Conservation (phyloP, 306 rosid genomes). For the Purshia tridentata region DNA sequence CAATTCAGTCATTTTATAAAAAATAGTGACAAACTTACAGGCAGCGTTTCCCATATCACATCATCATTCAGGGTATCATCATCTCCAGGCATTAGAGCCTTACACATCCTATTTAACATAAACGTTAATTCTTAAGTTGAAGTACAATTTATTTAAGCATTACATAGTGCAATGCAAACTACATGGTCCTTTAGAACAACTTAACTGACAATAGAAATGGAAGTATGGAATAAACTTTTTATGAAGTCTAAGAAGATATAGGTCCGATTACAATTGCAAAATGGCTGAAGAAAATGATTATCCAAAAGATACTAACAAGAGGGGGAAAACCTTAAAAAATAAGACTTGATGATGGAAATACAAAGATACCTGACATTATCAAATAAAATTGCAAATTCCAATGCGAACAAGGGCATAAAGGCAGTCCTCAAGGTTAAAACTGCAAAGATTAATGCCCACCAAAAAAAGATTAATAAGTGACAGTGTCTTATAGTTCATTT, state of each 20-base stretch:
- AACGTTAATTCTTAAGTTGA: slow-evolving; percentile 23
- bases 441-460: slow-evolving; percentile 43
- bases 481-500: background rate
- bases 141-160: background rate
- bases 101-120: slow-evolving; percentile 72
- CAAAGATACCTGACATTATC: slow-evolving; percentile 78
- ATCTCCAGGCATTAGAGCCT: slow-evolving; percentile 92
- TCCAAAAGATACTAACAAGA: background rate
- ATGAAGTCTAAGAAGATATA: background rate
- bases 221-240: background rate
- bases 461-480: slow-evolving; percentile 4
- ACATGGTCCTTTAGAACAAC: background rate
- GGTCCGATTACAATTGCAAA: slow-evolving; percentile 20
- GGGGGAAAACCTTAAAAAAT: background rate
- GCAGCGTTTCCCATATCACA: slow-evolving; percentile 97
- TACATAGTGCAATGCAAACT: slow-evolving; percentile 1
- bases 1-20: slow-evolving; percentile 24
- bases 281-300: slow-evolving; percentile 11
- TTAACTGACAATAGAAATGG: background rate
- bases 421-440: slow-evolving; percentile 78
- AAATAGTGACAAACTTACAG: slow-evolving; percentile 62
- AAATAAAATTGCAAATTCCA: slow-evolving; percentile 70
- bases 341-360: background rate
- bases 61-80: slow-evolving; percentile 80
- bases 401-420: slow-evolving; percentile 70